These are phyloP conservation scores for Termitomyces sp. DNA, from an alignment of 1,284 basidiomycete species.

Conservation along the genomic window DNA sequence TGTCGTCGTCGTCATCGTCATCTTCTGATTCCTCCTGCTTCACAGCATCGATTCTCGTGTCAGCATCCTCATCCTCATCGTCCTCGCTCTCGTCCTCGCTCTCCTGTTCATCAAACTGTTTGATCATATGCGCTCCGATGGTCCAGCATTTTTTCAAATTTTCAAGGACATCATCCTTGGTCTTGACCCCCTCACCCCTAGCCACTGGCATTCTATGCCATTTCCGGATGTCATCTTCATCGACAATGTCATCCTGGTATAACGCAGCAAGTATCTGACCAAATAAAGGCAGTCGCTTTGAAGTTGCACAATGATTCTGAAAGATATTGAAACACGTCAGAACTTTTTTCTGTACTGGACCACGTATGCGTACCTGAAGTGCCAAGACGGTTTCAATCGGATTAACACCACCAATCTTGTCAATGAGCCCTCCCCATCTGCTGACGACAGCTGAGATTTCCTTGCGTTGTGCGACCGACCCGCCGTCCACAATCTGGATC, in stretches of 20 bases:
- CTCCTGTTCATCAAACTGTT: slow-evolving; percentile 73
- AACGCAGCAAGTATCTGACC: slow-evolving; percentile 70
- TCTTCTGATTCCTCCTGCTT: not conserved
- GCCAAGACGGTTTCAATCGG: slow-evolving; percentile 66
- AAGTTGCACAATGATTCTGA: slow-evolving; percentile 61
- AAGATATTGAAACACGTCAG: not conserved
- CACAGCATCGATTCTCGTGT: not conserved
- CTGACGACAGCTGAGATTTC: slow-evolving; percentile 56
- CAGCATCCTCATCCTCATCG: slow-evolving; percentile 15
- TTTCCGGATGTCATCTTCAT: slow-evolving; percentile 71
- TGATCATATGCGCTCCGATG: slow-evolving; percentile 68
- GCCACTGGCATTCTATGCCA: slow-evolving; percentile 58
- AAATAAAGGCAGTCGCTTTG: slow-evolving; percentile 59
- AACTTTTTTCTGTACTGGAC: not conserved
- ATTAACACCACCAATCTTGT: slow-evolving; percentile 72
- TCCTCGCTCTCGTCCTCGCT: slow-evolving; percentile 50
- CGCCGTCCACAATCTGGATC: slow-evolving; percentile 53
- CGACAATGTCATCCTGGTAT: slow-evolving; percentile 74
- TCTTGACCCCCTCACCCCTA: slow-evolving; percentile 42
- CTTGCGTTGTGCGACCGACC: slow-evolving; percentile 48
- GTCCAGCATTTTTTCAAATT: slow-evolving; percentile 65
- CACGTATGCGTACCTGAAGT: slow-evolving; percentile 51
- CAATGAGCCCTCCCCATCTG: slow-evolving; percentile 70
- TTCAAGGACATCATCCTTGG: slow-evolving; percentile 36
- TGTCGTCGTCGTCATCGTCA: not conserved